Evolutionary conservation across 495 filamentous ascomycete genomes (phyloP).

Genomic region (Hyaloscypha variabilis): DNA sequence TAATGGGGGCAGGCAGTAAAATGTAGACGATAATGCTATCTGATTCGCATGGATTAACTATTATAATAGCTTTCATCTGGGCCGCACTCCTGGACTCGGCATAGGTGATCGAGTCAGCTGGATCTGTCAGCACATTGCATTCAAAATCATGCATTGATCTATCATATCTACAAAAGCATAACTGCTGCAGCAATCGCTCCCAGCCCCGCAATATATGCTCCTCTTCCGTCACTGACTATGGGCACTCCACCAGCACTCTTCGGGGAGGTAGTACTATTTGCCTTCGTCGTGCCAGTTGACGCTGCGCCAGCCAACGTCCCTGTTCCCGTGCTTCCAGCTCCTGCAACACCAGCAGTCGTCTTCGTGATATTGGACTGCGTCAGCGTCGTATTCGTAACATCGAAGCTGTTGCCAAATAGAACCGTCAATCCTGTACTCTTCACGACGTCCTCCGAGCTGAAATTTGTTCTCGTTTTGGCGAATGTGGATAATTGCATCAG

Average conservation of each 20-base stretch:
- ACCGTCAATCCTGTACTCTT: slow-evolving; percentile 14
- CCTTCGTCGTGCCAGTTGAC: neutral
- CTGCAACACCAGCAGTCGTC: neutral
- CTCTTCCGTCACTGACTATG: neutral
- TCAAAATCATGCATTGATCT: neutral
- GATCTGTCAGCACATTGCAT: too few species aligned
- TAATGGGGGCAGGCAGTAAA: too few species aligned
- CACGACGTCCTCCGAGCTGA: slow-evolving; percentile 18
- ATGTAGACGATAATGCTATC: too few species aligned
- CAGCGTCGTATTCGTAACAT: slow-evolving; percentile 23
- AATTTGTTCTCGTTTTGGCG: slow-evolving; percentile 9
- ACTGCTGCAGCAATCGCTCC: slow-evolving; percentile 23
- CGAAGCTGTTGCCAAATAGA: slow-evolving; percentile 24
- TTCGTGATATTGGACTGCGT: slow-evolving; percentile 11
- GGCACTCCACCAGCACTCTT: neutral
- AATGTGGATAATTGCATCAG: neutral
- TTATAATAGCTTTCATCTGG: too few species aligned
- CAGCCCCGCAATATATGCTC: slow-evolving; percentile 22
- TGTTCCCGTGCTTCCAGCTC: neutral
- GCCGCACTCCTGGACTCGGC: too few species aligned
- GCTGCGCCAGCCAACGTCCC: neutral
- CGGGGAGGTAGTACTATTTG: neutral
- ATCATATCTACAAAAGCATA: slow-evolving; percentile 16
- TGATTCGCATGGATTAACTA: too few species aligned
- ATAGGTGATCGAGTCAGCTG: too few species aligned